Evolutionary conservation across 202 grass and related monocot species (phyloP), one percentile per base, ranked within the genome.

Genomic region (Carex arenaria): DNA sequence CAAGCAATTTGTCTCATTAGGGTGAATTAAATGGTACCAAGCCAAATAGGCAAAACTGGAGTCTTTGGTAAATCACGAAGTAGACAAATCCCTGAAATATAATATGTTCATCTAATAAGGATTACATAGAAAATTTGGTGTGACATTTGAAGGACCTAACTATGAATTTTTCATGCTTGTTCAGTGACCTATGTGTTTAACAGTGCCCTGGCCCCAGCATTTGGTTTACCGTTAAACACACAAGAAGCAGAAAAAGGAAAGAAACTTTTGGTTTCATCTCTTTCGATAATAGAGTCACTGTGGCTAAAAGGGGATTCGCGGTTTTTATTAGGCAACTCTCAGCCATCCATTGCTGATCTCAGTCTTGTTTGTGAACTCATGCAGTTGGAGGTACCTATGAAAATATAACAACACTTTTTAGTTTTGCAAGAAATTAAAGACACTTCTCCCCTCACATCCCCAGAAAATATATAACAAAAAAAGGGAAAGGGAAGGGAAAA

Each of bases 311-410:
- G 89, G 38, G 85, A 91, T 38, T 61, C 88, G 12, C 89, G 91
- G 61, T 98, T 98, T 87, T 84, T 98, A 83, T 51, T 89, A 17
- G 92, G 92, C 64, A 93, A 61, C 40, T 90, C 81, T 42, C 87
- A 87, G 70, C 93, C 93, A 76, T 90, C 93, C 1, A 90, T 98
- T 49, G 90, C 92, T 57, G 92, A 97, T 82, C 87, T 94, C 69
- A 91, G 90, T 87, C 92, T 98, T 79, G 90, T 94, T 31, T 98
- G 95, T 57, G 92, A 94, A 86, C 92, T 98, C 74, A 91, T 94
- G 92, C 90, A 98, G 56, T 64, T 95, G 45, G 93, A 98, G 93
- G 95, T 95, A 93, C 26, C 79, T 80, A 4, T 3, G 4, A 55
- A 40, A 72, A 30, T 28, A 79, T 54, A 62, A 4, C 9, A 69